Base-by-base conservation (phyloP, 1,139 yeast species). In the Suhomyces chickasaworum region DNA sequence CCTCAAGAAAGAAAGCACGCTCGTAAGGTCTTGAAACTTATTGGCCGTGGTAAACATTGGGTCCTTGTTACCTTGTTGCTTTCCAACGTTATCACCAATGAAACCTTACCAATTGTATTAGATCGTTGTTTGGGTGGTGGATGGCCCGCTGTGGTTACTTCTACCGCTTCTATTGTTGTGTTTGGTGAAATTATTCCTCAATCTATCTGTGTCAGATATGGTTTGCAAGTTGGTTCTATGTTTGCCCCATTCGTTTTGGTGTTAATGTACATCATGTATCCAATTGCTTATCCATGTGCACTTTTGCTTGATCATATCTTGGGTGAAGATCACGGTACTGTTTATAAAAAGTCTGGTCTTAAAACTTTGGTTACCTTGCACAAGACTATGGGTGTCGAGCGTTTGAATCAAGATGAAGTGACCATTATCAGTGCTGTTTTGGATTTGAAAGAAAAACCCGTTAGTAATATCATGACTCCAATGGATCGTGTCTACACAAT, bases 151-250 rank as follows among this genome's bases (percentile, higher is more conserved):
- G 96, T 93, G 40, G 90, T 90, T 18, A 79, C 93, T 9, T 86
- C 97, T 12, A 91, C 99, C 0, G 93, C 88, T 2, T 82, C 93
- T 27, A 93, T 93, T 63, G 98, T 93, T 44, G 80, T 93, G 18
- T 93, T 93, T 68, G 99, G 99, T 46, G 99, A 93, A 64, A 88
- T 93, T 58, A 93, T 93, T 53, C 99, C 99, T 2, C 99, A 93
- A 69, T 84, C 95, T 20, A 76, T 89, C 38, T 89, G 95, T 67
- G 99, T 93, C 18, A 76, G 97, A 37, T 91, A 89, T 63, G 99
- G 99, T 1, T 74, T 93, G 45, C 86, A 89, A 53, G 87, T 91
- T 21, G 99, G 99, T 32, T 88, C 98, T 2, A 78, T 85, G 55
- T 89, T 90, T 66, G 80, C 96, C 3, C 97, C 97, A 0, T 91